Conservation (phyloP, 441 rosid species). For the Euphorbia celastroides region DNA sequence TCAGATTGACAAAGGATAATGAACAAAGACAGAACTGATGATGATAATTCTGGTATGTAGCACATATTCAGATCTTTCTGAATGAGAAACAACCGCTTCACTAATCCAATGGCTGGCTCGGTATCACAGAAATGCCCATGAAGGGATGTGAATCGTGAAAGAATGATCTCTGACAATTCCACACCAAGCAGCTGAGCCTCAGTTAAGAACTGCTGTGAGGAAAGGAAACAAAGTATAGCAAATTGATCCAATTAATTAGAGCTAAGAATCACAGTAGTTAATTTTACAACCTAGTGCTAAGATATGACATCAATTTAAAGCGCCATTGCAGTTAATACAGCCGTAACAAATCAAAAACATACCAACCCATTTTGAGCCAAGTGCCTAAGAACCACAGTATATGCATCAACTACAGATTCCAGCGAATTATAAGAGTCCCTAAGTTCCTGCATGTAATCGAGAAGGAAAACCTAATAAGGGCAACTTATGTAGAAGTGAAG, state of each 20-base stretch:
- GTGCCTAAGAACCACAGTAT: constrained; percentile 54
- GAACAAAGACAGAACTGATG: constrained; percentile 51
- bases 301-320: neutral
- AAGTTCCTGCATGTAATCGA: constrained; percentile 49
- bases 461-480: constrained; percentile 17
- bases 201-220: constrained; percentile 35
- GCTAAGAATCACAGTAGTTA: neutral
- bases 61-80: constrained; percentile 63
- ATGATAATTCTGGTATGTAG: constrained; percentile 46
- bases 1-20: constrained; percentile 52
- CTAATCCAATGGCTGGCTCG: constrained; percentile 49
- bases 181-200: constrained; percentile 62
- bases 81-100: constrained; percentile 50
- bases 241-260: neutral
- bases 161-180: constrained; percentile 51
- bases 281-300: neutral
- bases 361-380: constrained; percentile 48
- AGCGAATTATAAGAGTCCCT: constrained; percentile 36
- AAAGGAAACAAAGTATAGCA: constrained; percentile 12
- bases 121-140: constrained; percentile 29
- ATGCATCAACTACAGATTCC: constrained; percentile 59
- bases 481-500: constrained; percentile 13
- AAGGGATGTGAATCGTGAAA: constrained; percentile 40
- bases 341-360: constrained; percentile 35
- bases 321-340: neutral